Evolutionary conservation across 164 flowering plant species (phyloP), one percentile per base, ranked within the genome.

Genomic region (Platanus orientalis): DNA sequence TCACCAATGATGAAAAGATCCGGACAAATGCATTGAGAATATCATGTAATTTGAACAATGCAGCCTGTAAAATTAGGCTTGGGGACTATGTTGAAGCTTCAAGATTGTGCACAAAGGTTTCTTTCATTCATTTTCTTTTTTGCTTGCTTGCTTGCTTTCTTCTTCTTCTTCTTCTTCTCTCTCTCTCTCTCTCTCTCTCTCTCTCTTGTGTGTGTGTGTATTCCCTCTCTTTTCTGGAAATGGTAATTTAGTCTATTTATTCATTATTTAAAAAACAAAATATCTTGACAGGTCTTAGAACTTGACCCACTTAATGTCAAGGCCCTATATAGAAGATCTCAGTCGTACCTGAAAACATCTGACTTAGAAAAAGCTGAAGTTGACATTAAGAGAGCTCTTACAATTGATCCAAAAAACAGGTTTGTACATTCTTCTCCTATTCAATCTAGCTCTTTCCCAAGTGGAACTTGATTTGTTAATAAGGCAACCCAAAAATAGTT

Each of bases 41-140:
- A 65, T 69, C 83, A 7, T 85, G 85, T 62, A 42, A 71, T 72
- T 63, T 81, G 58, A 85, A 81, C 74, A 78, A 81, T 62, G 86
- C 84, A 56, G 82, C 84, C 27, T 84, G 87, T 61, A 79, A 83
- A 62, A 76, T 83, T 20, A 83, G 71, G 66, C 62, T 85, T 48
- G 73, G 67, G 49, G 85, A 81, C 14, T 74, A 63, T 39, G 27
- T 6, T 10, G 85, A 74, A 71, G 81, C 82, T 60, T 54, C 73
- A 56, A 76, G 48, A 67, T 68, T 78, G 9, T 85, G 87, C 59
- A 61, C 84, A 60, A 83, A 83, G 85, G 87, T 80, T 29, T 61
- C 52, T 5, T 30, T 27, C n/a, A n/a, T n/a, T n/a, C n/a, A n/a
- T n/a, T n/a, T n/a, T n/a, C n/a, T n/a, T n/a, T n/a, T n/a, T n/a